These are phyloP conservation scores for Crithidia acanthocephali DNA, from an alignment of 208 protist species.

Conservation along the genomic window DNA sequence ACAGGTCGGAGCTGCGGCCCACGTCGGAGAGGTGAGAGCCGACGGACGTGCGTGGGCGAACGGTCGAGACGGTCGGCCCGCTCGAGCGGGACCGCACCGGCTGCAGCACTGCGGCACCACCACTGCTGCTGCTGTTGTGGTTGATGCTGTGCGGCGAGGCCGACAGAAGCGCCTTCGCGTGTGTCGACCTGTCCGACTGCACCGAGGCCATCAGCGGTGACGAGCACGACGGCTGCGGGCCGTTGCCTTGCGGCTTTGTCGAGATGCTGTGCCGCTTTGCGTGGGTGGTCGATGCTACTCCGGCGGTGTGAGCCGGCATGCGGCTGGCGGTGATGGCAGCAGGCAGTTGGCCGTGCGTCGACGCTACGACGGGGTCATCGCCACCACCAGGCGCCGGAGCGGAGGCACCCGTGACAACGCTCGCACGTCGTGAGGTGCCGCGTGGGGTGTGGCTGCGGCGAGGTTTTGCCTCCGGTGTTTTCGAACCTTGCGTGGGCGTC, in stretches of 20 bases:
- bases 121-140: background rate
- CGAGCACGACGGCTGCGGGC: background rate
- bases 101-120: background rate
- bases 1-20: background rate
- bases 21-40: constrained; percentile 1
- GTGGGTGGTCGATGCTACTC: background rate
- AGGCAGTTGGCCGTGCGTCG: background rate
- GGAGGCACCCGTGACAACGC: background rate
- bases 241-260: background rate
- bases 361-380: background rate
- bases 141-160: background rate
- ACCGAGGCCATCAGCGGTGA: background rate
- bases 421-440: background rate
- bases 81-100: constrained; percentile 1
- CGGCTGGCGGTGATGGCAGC: constrained; percentile 4
- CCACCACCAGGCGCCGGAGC: background rate
- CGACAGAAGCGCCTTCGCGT: background rate
- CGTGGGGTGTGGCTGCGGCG: constrained; percentile 4
- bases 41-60: constrained; percentile 16
- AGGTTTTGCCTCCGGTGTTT: background rate
- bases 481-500: background rate
- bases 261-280: background rate
- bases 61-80: background rate
- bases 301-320: background rate
- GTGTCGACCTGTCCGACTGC: background rate